Evolutionary conservation across 805 yeast species (phyloP).

Genomic region (Priceomyces haplophilus): DNA sequence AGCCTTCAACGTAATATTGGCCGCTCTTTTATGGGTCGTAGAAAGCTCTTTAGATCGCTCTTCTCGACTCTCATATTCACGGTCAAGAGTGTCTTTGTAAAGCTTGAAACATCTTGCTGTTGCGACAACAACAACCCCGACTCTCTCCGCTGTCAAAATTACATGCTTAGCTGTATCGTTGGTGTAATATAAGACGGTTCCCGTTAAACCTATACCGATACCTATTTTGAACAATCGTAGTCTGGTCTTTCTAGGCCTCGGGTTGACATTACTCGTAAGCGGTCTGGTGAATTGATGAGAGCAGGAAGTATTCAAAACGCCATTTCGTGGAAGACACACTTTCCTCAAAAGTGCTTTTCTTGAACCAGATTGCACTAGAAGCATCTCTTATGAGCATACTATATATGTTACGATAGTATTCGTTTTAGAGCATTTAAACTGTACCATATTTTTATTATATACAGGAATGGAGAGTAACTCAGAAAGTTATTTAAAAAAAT

Average conservation of each 20-base stretch:
- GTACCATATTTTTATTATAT: no score
- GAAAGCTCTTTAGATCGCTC: conserved; percentile 54
- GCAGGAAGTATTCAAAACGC: not conserved
- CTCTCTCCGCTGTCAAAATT: conserved; percentile 44
- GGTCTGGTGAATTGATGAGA: not conserved
- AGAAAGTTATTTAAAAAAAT: no score
- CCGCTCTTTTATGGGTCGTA: conserved; percentile 72
- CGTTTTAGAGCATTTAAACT: no score
- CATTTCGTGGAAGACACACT: not conserved
- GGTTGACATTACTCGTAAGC: not conserved
- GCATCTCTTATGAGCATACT: not conserved
- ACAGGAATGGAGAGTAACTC: not conserved
- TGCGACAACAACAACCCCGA: conserved; percentile 64
- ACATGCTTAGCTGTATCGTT: conserved; percentile 39
- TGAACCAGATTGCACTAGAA: not conserved
- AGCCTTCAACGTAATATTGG: conserved; percentile 73
- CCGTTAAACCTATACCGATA: conserved; percentile 27
- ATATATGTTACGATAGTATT: no score
- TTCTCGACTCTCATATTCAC: conserved; percentile 36
- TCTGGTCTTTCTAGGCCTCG: conserved; percentile 5
- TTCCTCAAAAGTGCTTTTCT: not conserved
- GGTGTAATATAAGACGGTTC: conserved; percentile 29
- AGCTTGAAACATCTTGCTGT: conserved; percentile 68
- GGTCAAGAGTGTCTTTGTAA: conserved; percentile 57
- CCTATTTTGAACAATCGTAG: conserved; percentile 20